phyloP scores from a whole-genome alignment of 768 basidiomycete species.

The Phaffia tasmanica region DNA sequence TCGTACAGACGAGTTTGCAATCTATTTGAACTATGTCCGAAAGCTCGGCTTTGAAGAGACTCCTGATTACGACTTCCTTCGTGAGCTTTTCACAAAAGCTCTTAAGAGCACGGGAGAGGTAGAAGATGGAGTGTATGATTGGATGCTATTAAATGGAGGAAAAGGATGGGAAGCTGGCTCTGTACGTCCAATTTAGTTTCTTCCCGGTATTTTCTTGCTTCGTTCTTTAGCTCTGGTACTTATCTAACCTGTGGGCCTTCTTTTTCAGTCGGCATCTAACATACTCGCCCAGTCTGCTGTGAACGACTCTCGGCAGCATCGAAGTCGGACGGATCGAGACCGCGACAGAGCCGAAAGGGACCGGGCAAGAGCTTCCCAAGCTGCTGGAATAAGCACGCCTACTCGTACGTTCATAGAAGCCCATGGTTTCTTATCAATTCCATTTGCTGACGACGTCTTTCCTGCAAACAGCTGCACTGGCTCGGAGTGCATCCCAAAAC shows the following conservation, averaged over 20 bases:
- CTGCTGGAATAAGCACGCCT: background rate
- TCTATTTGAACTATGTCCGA: slow-evolving; percentile 97
- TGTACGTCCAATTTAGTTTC: slow-evolving; percentile 43
- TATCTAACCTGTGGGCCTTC: background rate
- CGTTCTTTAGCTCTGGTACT: background rate
- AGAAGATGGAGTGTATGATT: slow-evolving; percentile 91
- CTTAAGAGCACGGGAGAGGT: slow-evolving; percentile 80
- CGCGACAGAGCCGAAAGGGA: slow-evolving; percentile 25
- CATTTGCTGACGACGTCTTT: background rate
- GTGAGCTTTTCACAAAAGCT: slow-evolving; percentile 87
- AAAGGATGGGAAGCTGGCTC: slow-evolving; percentile 85
- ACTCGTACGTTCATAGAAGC: slow-evolving; percentile 4
- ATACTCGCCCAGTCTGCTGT: slow-evolving; percentile 20
- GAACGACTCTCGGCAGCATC: slow-evolving; percentile 18
- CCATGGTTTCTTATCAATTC: background rate
- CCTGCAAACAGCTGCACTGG: slow-evolving; percentile 11
- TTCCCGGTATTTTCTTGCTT: background rate
- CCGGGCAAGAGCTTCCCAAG: slow-evolving; percentile 14
- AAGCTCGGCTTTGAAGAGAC: slow-evolving; percentile 99
- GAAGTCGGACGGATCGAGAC: slow-evolving; percentile 25
- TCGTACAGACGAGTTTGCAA: slow-evolving; percentile 80
- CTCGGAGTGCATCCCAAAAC: slow-evolving; percentile 12
- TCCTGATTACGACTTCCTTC: slow-evolving; percentile 95
- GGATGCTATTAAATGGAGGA: slow-evolving; percentile 85
- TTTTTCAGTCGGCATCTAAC: slow-evolving; percentile 12